Evolutionary conservation across 352 stramenopile genomes (phyloP), one percentile per base, ranked within the genome.

Genomic region (Phytophthora multivora): DNA sequence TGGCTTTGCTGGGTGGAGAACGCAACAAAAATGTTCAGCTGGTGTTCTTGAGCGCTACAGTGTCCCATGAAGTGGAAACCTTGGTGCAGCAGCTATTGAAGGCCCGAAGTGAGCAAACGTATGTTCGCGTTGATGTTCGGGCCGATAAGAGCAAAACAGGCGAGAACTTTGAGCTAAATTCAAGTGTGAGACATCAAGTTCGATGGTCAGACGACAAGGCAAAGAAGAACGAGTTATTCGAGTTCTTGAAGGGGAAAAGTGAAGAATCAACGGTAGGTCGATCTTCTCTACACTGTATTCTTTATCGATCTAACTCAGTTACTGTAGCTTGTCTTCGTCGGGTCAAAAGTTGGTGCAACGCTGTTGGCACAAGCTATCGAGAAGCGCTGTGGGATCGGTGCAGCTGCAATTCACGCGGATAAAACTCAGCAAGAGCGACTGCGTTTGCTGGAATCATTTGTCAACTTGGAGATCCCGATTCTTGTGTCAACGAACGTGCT

Each of bases 401-500:
- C 75, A 9, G 66, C 61, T 15, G 75, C 82, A 6, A 81, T 91
- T 48, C 85, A 93, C 23, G 73, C 71, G 3, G 85, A 85, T 52
- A 93, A 91, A 64, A 66, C 63, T 0, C 82, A 91, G 43, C 30
- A 66, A 30, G 80, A 86, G n/a, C 66, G 82, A 8, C 62, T 93
- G 9, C 31, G 46, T 16, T 41, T 83, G 7, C 53, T 93, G 2
- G 80, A 93, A 60, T 45, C 71, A 1, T 93, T 91, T 55, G 66
- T 91, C 16, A 80, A 77, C 9, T 41, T 81, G 47, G 46, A 76
- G 6, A 45, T 79, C 2, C 64, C 59, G 3, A 69, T 91, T 23
- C 63, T 91, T 5, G 80, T 93, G 5, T 81, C 83, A 0, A 93
- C 85, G 5, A 89, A 81, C 46, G 69, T 91, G 23, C 51, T 93